A percentile compares a stretch with the other conserved stretches of the same genome.
phyloP scores from a whole-genome alignment of 306 rosid species.

The Cicer arietinum region DNA sequence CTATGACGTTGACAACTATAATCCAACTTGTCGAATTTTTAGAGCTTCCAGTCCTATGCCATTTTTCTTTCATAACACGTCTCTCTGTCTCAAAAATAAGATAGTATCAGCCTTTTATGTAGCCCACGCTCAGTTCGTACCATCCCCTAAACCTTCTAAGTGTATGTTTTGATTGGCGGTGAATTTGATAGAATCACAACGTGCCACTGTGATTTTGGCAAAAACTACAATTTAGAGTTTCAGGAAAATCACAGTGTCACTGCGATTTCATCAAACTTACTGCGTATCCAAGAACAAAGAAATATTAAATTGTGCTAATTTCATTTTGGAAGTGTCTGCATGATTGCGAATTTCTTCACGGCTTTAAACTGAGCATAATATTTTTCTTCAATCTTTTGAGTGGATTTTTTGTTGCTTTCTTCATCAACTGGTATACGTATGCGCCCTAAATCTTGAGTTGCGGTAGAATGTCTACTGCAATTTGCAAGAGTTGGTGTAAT shows the following conservation, averaged over 20 bases:
- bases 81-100: background rate
- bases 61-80: conserved; percentile 5
- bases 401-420: conserved; percentile 1
- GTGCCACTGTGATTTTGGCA: too few relatives aligned
- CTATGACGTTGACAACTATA: conserved; percentile 2
- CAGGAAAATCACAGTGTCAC: too few relatives aligned
- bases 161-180: too few relatives aligned
- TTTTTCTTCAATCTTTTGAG: background rate
- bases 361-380: background rate
- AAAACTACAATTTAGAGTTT: too few relatives aligned
- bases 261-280: too few relatives aligned
- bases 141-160: conserved; percentile 5
- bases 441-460: background rate
- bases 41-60: background rate
- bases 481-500: conserved; percentile 1
- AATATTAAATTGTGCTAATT: conserved; percentile 17
- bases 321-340: conserved; percentile 22
- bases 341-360: background rate
- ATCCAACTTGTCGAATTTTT: background rate
- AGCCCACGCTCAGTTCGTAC: background rate
- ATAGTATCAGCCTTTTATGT: background rate
- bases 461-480: background rate
- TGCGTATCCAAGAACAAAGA: background rate
- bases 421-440: background rate
- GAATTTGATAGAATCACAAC: too few relatives aligned